phyloP scores from a whole-genome alignment of 2,329 filamentous ascomycete genomes.

The Corynespora cassiicola region DNA sequence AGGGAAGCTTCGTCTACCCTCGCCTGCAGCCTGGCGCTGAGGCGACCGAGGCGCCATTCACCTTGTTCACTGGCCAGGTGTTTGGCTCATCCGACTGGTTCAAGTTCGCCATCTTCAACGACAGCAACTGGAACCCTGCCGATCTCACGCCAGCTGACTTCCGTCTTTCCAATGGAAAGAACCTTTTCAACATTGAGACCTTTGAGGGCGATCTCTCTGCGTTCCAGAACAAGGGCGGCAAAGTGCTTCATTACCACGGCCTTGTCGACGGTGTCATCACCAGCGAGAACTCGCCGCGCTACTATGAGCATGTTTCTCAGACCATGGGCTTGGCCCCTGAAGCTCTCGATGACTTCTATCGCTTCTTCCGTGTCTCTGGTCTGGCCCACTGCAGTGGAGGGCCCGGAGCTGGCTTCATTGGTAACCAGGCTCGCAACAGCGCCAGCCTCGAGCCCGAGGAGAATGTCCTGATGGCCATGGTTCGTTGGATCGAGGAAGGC shows the following conservation, averaged over 20 bases:
- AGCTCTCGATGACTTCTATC: conserved; percentile 48
- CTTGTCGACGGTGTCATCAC: conserved; percentile 13
- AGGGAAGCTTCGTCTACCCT: conserved; percentile 54
- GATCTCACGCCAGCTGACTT: conserved; percentile 18
- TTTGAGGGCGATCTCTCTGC: conserved; percentile 32
- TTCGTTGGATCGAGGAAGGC: conserved; percentile 27
- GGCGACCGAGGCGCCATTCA: conserved; percentile 38
- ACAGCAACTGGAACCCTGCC: conserved; percentile 45
- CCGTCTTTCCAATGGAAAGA: conserved; percentile 36
- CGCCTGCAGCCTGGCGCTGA: conserved; percentile 53
- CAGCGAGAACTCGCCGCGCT: conserved; percentile 51
- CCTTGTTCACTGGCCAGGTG: conserved; percentile 43
- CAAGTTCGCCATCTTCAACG: conserved; percentile 51
- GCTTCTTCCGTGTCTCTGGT: conserved; percentile 57
- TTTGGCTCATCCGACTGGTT: conserved; percentile 52
- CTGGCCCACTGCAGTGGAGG: conserved; percentile 58
- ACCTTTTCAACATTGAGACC: conserved; percentile 39
- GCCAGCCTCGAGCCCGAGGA: conserved; percentile 23
- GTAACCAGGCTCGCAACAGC: conserved; percentile 5
- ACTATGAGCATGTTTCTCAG: conserved; percentile 51
- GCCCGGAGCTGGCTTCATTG: conserved; percentile 42
- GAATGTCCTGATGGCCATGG: conserved; percentile 41
- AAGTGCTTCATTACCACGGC: conserved; percentile 24
- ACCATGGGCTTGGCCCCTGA: conserved; percentile 39
- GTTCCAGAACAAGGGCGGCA: conserved; percentile 14